Conservation (phyloP, 306 rosid genomes). For the Leucaena leucocephala region DNA sequence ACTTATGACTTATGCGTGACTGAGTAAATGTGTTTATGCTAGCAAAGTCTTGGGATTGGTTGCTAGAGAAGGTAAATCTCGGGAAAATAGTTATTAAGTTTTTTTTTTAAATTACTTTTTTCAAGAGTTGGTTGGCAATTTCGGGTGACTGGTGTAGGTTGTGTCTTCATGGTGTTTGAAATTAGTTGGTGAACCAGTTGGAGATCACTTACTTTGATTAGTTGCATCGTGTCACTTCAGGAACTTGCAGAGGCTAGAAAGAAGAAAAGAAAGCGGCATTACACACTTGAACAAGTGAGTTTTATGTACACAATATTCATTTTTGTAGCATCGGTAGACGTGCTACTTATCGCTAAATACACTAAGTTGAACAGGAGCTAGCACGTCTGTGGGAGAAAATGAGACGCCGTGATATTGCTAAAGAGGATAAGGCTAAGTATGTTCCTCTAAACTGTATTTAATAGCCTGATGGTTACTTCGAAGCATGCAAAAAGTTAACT, state of each 20-base stretch:
- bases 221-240: conserved; percentile 42
- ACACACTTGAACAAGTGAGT: conserved; percentile 74
- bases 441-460: conserved; percentile 28
- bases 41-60: not conserved
- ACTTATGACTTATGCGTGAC: not conserved
- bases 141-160: not conserved
- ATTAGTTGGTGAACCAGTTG: not conserved
- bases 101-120: not conserved
- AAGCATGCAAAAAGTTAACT: not conserved
- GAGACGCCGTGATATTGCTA: conserved; percentile 73
- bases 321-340: not conserved
- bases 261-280: conserved; percentile 84
- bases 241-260: conserved; percentile 87
- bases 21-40: not conserved
- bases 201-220: conserved; percentile 20
- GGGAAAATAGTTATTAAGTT: not conserved
- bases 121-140: not conserved
- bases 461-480: conserved; percentile 1
- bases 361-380: conserved; percentile 63
- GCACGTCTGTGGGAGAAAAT: conserved; percentile 93
- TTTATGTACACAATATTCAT: not conserved
- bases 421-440: conserved; percentile 86
- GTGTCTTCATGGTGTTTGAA: not conserved
- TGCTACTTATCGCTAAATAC: not conserved
- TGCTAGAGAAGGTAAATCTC: not conserved